Percentiles rank a stretch among this genome's conserved stretches.
These are phyloP conservation scores for Paragyromitra xinjiangensis DNA, from an alignment of 495 filamentous ascomycete genomes.

Conservation along the genomic window DNA sequence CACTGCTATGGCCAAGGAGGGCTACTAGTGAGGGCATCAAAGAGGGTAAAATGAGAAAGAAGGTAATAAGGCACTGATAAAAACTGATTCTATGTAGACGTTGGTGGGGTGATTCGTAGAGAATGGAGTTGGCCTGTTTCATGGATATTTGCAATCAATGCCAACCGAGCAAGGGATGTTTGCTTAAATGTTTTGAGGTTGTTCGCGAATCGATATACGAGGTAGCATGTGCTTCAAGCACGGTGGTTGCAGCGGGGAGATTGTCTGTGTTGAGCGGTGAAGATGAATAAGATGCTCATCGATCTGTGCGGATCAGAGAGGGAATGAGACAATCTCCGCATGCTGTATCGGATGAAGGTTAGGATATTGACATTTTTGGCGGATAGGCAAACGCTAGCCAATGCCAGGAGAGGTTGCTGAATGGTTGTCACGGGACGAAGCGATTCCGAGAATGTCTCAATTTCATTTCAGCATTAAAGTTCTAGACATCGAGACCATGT, in stretches of 20 bases:
- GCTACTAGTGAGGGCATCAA: neutral
- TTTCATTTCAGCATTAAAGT: neutral
- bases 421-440: neutral
- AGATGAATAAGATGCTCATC: neutral
- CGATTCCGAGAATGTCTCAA: neutral
- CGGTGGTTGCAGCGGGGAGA: neutral
- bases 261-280: neutral
- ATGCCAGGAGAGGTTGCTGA: neutral
- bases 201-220: neutral
- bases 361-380: neutral
- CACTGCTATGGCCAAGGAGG: neutral
- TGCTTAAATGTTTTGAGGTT: neutral
- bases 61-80: neutral
- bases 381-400: neutral
- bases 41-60: neutral
- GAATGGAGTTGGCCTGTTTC: neutral
- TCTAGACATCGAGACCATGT: neutral
- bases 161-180: neutral
- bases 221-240: neutral
- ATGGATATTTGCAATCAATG: neutral
- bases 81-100: neutral
- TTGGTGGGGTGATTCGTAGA: neutral
- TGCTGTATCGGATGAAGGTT: neutral
- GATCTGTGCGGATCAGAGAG: neutral
- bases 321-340: neutral